Evolutionary conservation across 163 green algal genomes (phyloP), one percentile per base, ranked within the genome.

Genomic region (Scenedesmus sp.): DNA sequence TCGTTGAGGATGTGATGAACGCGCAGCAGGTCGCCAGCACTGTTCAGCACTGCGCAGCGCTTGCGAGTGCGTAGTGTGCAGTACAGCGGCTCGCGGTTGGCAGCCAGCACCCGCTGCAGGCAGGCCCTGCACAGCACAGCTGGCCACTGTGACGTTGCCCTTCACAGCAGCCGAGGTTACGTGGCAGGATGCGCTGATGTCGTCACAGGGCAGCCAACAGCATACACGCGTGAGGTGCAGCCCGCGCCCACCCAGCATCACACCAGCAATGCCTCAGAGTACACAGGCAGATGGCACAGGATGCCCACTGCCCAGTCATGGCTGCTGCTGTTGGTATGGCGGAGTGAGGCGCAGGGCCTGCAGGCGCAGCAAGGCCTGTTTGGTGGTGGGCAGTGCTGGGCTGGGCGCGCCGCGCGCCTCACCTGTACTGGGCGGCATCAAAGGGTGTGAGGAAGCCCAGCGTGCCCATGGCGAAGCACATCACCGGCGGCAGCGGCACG

Each of bases 401-500:
- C 33, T 24, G n/a, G n/a, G n/a, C 59, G 13, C 22, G 4, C 20
- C 59, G 1, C 1, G 22, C 59, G 3, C 10, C 79, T 44, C 65
- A 92, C 91, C 82, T 91, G 87, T 95, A 97, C 81, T 96, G 92
- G 12, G 83, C 91, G 40, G 94, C 95, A 90, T 98, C 96, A 92
- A 99, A 99, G 40, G 97, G 96, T 7, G 97, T 99, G 43, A 98
- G 91, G 91, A 97, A 98, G 53, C 95, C 95, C 33, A 99, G 94
- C 5, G 97, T 98, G 46, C 97, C 97, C 97, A 99, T 99, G 20
- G 96, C 95, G 86, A 99, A 99, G 92, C 90, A 95, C 43, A 99
- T 93, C 7, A 98, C 93, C 0, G 97, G 97, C 22, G 97, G 97
- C 91, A 99, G 91, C 4, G 97, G 96, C 46, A 88, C 82, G 89